These are phyloP conservation scores for Zalaria obscura DNA, from an alignment of 2,329 filamentous ascomycete genomes.

Conservation along the genomic window DNA sequence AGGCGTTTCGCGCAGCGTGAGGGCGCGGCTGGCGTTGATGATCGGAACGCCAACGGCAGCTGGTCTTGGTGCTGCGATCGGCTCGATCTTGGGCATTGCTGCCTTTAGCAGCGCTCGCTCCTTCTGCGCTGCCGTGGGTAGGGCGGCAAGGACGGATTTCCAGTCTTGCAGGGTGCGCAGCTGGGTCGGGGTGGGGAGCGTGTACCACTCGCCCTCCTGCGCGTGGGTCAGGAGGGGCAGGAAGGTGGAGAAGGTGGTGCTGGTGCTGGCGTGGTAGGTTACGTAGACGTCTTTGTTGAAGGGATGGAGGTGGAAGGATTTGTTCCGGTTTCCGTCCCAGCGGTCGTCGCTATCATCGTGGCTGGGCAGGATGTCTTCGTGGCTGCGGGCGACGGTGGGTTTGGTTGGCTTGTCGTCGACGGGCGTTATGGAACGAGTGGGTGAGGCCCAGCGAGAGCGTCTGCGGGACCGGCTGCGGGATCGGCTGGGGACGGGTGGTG, in stretches of 20 bases:
- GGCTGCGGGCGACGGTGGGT: background rate
- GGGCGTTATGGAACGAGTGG: too few relatives aligned
- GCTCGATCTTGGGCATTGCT: too few relatives aligned
- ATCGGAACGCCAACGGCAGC: too few relatives aligned
- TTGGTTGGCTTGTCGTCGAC: too few relatives aligned
- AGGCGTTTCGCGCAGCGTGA: background rate
- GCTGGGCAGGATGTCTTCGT: background rate
- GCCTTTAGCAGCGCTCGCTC: too few relatives aligned
- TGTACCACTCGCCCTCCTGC: slow-evolving; percentile 1
- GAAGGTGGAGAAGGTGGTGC: background rate
- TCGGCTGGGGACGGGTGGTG: too few relatives aligned
- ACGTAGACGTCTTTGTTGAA: slow-evolving; percentile 1
- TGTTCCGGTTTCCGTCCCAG: background rate
- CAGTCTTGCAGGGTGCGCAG: background rate
- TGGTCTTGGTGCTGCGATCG: too few relatives aligned
- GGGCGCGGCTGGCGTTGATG: background rate
- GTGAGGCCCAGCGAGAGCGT: background rate
- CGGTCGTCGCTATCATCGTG: background rate
- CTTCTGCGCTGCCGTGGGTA: too few relatives aligned
- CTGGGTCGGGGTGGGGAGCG: background rate
- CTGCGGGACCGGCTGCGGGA: background rate
- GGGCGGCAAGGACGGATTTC: background rate
- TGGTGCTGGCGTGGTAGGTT: background rate
- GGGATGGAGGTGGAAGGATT: background rate
- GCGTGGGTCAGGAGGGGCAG: background rate